Evolutionary conservation across 169 alveolate genomes (phyloP).

Genomic region (Plasmodium gaboni): DNA sequence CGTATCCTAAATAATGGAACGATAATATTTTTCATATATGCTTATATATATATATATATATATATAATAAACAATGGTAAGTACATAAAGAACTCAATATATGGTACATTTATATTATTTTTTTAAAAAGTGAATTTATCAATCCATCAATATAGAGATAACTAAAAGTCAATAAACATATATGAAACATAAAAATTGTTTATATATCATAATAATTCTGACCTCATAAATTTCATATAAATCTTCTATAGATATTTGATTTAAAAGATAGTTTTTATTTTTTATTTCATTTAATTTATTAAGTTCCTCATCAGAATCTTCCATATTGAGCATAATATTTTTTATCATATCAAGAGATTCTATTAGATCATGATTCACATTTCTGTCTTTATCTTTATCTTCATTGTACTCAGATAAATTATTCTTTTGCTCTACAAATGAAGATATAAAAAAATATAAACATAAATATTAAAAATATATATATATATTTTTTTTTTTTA

Average conservation of each 20-base stretch:
- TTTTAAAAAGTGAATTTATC: no score
- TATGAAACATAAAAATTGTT: background rate
- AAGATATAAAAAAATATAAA: background rate
- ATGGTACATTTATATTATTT: no score
- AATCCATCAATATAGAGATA: no score
- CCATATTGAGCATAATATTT: constrained; percentile 14
- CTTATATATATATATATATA: constrained; percentile 1
- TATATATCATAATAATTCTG: background rate
- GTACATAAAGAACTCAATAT: no score
- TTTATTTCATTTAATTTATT: constrained; percentile 32
- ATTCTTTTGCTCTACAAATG: background rate
- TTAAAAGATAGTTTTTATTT: constrained; percentile 41
- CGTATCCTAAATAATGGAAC: constrained; percentile 36
- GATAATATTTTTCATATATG: background rate
- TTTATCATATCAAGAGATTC: constrained; percentile 45
- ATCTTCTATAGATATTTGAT: constrained; percentile 48
- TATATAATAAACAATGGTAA: background rate
- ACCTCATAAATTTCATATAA: constrained; percentile 74
- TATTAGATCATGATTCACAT: constrained; percentile 24
- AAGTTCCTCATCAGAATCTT: constrained; percentile 38
- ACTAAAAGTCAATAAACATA: no score
- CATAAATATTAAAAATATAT: constrained; percentile 1
- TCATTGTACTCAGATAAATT: constrained; percentile 26
- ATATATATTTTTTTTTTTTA: background rate
- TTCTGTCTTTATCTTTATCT: constrained; percentile 36